A percentile compares a stretch with the other conserved stretches of the same genome.
Evolutionary conservation across 176 grass and related monocot species (phyloP).

Genomic region (Dendrocalamus sinicus): DNA sequence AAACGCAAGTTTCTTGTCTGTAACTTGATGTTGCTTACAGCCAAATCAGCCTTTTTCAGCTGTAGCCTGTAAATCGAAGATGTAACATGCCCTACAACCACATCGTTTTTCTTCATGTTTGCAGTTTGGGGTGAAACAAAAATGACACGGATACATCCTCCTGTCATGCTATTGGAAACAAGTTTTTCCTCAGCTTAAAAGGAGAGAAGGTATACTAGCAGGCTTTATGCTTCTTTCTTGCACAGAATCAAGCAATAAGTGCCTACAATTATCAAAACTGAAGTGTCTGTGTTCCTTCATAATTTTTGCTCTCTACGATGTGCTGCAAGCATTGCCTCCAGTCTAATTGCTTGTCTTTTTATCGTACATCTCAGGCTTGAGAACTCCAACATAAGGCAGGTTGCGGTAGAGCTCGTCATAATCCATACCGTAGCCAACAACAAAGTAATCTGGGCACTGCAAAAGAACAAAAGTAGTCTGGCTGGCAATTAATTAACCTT

Average conservation of each 20-base stretch:
- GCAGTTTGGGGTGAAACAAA: not conserved
- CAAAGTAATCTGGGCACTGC: slow-evolving; percentile 91
- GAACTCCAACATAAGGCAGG: slow-evolving; percentile 81
- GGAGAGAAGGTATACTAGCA: not conserved
- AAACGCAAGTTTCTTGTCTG: not conserved
- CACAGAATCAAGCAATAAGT: slow-evolving; percentile 25
- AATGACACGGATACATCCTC: not conserved
- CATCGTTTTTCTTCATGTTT: slow-evolving; percentile 30
- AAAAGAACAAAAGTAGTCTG: slow-evolving; percentile 28
- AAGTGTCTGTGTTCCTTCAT: not conserved
- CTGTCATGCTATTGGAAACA: slow-evolving; percentile 21
- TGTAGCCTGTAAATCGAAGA: not conserved
- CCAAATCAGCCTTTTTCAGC: not conserved
- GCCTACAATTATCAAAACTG: slow-evolving; percentile 14
- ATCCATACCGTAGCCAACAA: slow-evolving; percentile 97
- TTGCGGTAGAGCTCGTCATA: slow-evolving; percentile 87
- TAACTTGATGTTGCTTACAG: not conserved
- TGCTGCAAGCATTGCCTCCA: not conserved
- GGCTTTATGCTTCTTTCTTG: slow-evolving; percentile 28
- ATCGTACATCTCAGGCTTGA: slow-evolving; percentile 76
- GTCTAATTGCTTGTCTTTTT: slow-evolving; percentile 53
- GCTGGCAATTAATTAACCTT: slow-evolving; percentile 16
- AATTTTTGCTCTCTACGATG: not conserved
- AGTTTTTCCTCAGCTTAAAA: not conserved
- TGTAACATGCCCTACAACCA: slow-evolving; percentile 32